Percentiles rank a stretch among this genome's conserved stretches.
These are phyloP conservation scores for Globisporangium spinosum DNA, from an alignment of 352 stramenopile species.

Conservation along the genomic window DNA sequence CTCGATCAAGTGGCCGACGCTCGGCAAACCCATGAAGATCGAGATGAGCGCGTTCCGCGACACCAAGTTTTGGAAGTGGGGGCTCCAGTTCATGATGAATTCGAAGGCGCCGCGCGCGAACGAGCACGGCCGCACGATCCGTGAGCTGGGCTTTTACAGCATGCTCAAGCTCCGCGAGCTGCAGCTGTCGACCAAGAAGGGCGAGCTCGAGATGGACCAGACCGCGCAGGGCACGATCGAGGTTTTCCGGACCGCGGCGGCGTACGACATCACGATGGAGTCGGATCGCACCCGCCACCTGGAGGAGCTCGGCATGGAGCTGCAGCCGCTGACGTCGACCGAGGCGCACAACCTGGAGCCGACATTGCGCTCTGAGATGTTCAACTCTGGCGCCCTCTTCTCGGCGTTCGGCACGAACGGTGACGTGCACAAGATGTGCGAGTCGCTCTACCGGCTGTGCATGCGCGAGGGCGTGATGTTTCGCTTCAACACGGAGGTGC, in stretches of 20 bases:
- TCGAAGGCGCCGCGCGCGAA: slow-evolving; percentile 72
- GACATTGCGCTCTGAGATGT: slow-evolving; percentile 52
- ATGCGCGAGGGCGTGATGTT: slow-evolving; percentile 87
- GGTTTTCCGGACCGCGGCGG: slow-evolving; percentile 51
- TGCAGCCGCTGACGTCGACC: slow-evolving; percentile 52
- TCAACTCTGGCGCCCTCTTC: slow-evolving; percentile 61
- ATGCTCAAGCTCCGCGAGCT: slow-evolving; percentile 83
- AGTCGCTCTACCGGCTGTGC: slow-evolving; percentile 75
- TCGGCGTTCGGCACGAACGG: slow-evolving; percentile 82
- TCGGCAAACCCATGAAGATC: slow-evolving; percentile 79
- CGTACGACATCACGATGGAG: slow-evolving; percentile 68
- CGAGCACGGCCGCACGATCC: slow-evolving; percentile 75
- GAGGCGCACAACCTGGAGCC: slow-evolving; percentile 71
- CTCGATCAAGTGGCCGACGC: slow-evolving; percentile 31
- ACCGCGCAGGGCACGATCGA: slow-evolving; percentile 83
- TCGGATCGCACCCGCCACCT: slow-evolving; percentile 70
- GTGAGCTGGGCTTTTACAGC: slow-evolving; percentile 83
- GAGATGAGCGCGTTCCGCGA: slow-evolving; percentile 79
- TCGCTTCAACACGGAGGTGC: slow-evolving; percentile 81
- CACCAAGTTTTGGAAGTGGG: slow-evolving; percentile 87
- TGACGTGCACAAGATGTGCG: slow-evolving; percentile 88
- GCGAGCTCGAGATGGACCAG: slow-evolving; percentile 84
- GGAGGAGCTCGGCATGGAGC: slow-evolving; percentile 72
- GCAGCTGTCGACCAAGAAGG: slow-evolving; percentile 71
- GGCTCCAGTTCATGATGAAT: slow-evolving; percentile 81